These are phyloP conservation scores for Crepidotus variabilis DNA, from an alignment of 768 basidiomycete genomes.

Conservation along the genomic window DNA sequence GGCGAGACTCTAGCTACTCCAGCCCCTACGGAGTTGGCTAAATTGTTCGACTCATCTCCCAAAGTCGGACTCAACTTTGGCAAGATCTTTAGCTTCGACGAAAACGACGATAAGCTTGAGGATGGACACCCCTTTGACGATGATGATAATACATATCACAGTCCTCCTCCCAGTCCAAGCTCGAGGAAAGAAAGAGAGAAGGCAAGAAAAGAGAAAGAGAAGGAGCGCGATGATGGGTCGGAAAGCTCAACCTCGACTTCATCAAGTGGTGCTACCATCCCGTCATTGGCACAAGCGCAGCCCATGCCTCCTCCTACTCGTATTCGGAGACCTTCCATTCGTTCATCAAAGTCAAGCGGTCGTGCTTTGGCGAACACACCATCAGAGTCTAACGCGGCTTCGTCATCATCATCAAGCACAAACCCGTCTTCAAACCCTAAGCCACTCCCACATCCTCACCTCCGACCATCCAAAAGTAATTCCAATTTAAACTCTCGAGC, in stretches of 20 bases:
- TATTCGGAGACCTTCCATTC: constrained; percentile 54
- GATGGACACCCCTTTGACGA: constrained; percentile 22
- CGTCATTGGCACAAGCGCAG: constrained; percentile 10
- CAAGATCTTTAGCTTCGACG: constrained; percentile 72
- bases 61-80: constrained; percentile 72
- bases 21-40: constrained; percentile 58
- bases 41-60: constrained; percentile 66
- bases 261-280: constrained; percentile 2
- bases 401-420: constrained; percentile 6
- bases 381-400: constrained; percentile 26
- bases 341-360: constrained; percentile 29
- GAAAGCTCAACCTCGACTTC: constrained; percentile 15
- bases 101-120: constrained; percentile 28
- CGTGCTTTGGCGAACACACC: constrained; percentile 22
- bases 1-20: constrained; percentile 75
- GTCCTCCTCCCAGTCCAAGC: constrained; percentile 46
- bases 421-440: constrained; percentile 22
- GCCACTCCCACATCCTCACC: constrained; percentile 43
- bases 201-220: constrained; percentile 16
- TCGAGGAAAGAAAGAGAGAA: constrained; percentile 39
- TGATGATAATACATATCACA: constrained; percentile 18
- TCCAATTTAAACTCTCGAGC: constrained; percentile 16
- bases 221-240: constrained; percentile 17
- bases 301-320: constrained; percentile 38
- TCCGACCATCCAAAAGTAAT: constrained; percentile 19